A percentile compares a stretch with the other conserved stretches of the same genome.
Evolutionary conservation across 805 yeast species (phyloP).

Genomic region (Candida berthetii): DNA sequence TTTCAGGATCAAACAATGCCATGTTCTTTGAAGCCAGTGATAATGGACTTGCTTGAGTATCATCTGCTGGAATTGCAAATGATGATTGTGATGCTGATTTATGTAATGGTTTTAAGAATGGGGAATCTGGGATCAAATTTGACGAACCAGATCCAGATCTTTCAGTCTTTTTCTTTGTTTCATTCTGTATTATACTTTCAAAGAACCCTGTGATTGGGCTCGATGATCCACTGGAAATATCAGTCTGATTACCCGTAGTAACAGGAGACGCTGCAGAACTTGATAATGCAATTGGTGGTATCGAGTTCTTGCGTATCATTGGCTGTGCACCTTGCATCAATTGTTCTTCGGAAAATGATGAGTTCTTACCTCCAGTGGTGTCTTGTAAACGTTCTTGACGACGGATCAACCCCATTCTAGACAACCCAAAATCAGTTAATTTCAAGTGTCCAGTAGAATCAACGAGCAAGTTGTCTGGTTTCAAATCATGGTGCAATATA

Average conservation of each 20-base stretch:
- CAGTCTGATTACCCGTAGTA: conserved; percentile 5
- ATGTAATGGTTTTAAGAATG: conserved; percentile 39
- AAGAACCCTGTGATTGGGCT: conserved; percentile 24
- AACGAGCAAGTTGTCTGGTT: conserved; percentile 89
- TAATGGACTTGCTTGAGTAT: conserved; percentile 13
- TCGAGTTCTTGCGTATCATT: conserved; percentile 1
- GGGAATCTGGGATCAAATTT: conserved; percentile 29
- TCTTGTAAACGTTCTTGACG: conserved; percentile 46
- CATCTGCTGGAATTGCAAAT: conserved; percentile 49
- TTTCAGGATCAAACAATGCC: conserved; percentile 73
- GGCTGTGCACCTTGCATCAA: conserved; percentile 2
- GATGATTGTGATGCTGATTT: conserved; percentile 52
- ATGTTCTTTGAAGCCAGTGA: conserved; percentile 26
- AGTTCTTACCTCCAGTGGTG: background rate
- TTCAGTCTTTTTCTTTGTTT: conserved; percentile 5
- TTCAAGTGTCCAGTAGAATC: conserved; percentile 86
- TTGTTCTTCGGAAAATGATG: conserved; percentile 14
- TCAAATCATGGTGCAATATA: conserved; percentile 89
- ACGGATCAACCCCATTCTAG: conserved; percentile 81
- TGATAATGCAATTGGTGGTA: conserved; percentile 8
- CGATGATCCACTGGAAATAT: conserved; percentile 13
- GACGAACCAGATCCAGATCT: conserved; percentile 10
- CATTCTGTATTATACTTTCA: conserved; percentile 18
- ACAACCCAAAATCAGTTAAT: conserved; percentile 91
- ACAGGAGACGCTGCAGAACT: conserved; percentile 14